A percentile compares a stretch with the other conserved stretches of the same genome.
Evolutionary conservation across 306 rosid species (phyloP).

Genomic region (Potentilla sterilis): DNA sequence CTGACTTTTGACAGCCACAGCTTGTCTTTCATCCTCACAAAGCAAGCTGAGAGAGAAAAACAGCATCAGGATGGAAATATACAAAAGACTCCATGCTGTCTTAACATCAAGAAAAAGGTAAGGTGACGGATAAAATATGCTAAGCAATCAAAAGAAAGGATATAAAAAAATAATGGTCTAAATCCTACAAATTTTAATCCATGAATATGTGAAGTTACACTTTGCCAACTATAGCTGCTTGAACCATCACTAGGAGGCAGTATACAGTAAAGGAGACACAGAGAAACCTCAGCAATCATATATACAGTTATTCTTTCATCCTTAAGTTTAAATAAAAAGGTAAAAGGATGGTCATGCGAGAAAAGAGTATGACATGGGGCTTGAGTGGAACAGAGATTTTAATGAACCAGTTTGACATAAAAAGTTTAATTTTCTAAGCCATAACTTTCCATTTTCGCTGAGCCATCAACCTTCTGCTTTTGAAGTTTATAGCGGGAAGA

Average conservation of each 20-base stretch:
- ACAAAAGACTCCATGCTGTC: background rate
- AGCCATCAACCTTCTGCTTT: background rate
- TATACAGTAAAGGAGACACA: background rate
- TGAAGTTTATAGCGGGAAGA: background rate
- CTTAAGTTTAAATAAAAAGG: background rate
- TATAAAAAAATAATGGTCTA: background rate
- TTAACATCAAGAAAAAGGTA: background rate
- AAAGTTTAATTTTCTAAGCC: background rate
- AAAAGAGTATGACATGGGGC: background rate
- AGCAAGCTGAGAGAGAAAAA: slow-evolving; percentile 54
- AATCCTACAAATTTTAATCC: background rate
- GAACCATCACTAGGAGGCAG: background rate
- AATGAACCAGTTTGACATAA: background rate
- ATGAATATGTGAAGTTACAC: background rate
- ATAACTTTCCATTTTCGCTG: too few species aligned
- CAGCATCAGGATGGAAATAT: background rate
- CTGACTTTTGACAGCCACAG: slow-evolving; percentile 89
- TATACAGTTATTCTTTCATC: background rate
- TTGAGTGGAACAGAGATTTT: background rate
- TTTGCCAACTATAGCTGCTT: background rate
- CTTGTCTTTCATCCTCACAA: slow-evolving; percentile 90
- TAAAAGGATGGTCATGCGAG: background rate
- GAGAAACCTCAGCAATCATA: background rate
- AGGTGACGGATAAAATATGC: background rate
- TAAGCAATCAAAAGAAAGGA: background rate